Percentiles rank a stretch among this genome's conserved stretches.
Conservation (phyloP, 495 filamentous ascomycete genomes). For the Rhypophila decipiens region DNA sequence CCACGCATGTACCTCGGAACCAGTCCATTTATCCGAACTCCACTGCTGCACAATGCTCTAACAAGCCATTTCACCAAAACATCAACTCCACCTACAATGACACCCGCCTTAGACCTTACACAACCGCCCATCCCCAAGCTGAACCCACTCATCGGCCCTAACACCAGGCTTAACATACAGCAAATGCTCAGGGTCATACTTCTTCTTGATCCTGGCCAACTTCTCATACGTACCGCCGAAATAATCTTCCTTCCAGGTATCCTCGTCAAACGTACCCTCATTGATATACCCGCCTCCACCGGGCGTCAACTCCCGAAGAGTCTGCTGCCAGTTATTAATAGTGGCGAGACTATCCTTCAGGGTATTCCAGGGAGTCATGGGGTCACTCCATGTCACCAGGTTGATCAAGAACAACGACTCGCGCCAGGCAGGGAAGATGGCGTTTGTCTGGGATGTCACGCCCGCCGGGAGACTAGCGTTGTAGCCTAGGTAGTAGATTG, state of each 20-base stretch:
- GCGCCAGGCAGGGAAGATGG: slow-evolving; percentile 56
- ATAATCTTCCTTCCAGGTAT: slow-evolving; percentile 52
- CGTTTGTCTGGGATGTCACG: slow-evolving; percentile 29
- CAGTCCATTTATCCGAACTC: too few relatives aligned
- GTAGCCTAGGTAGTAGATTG: slow-evolving; percentile 24
- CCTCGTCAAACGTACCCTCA: slow-evolving; percentile 46
- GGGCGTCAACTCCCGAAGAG: slow-evolving; percentile 17
- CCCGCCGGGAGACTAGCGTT: slow-evolving; percentile 25
- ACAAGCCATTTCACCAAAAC: too few relatives aligned
- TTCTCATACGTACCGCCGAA: slow-evolving; percentile 48
- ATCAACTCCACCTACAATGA: too few relatives aligned
- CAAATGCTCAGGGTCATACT: slow-evolving; percentile 45
- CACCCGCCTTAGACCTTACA: slow-evolving; percentile 11
- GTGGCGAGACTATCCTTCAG: neutral
- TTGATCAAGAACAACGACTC: slow-evolving; percentile 23
- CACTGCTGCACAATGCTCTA: too few relatives aligned
- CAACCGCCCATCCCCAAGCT: slow-evolving; percentile 23
- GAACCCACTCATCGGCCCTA: slow-evolving; percentile 43
- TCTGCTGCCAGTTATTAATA: slow-evolving; percentile 7
- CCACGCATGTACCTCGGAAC: too few relatives aligned
- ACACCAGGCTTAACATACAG: slow-evolving; percentile 48
- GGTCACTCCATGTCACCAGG: slow-evolving; percentile 32
- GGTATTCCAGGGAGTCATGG: slow-evolving; percentile 17
- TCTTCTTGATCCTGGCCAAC: slow-evolving; percentile 42
- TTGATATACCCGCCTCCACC: slow-evolving; percentile 40